Percentiles rank a stretch among this genome's conserved stretches.
phyloP scores from a whole-genome alignment of 441 rosid species.

The Pelargonium australe region DNA sequence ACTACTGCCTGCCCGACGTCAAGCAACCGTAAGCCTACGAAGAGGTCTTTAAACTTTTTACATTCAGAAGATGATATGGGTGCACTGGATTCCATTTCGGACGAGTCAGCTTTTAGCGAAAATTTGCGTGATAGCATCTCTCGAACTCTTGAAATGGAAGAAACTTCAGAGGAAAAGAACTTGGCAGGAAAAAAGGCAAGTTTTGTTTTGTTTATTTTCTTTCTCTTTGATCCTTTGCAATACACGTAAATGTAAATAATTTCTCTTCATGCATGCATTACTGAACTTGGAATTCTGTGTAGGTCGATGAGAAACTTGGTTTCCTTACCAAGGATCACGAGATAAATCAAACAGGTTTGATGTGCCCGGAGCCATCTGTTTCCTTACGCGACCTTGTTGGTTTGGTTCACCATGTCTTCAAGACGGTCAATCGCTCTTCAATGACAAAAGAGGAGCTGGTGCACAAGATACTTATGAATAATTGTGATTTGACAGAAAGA shows the following conservation, averaged over 20 bases:
- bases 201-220: background rate
- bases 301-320: constrained; percentile 21
- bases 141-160: constrained; percentile 7
- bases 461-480: constrained; percentile 42
- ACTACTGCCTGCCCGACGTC: constrained; percentile 10
- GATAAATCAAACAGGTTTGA: constrained; percentile 5
- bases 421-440: constrained; percentile 27
- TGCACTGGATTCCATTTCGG: background rate
- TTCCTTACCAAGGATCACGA: constrained; percentile 5
- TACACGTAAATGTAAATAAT: no score
- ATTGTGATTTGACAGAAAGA: constrained; percentile 30
- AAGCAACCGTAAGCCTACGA: constrained; percentile 29
- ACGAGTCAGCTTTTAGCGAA: constrained; percentile 14
- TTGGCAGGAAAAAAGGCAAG: constrained; percentile 22
- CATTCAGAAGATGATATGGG: constrained; percentile 19
- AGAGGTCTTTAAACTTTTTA: constrained; percentile 41
- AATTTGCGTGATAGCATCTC: constrained; percentile 7
- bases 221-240: background rate
- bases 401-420: constrained; percentile 30
- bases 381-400: constrained; percentile 36
- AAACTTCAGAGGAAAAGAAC: constrained; percentile 1
- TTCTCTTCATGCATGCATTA: background rate
- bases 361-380: constrained; percentile 18
- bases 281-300: constrained; percentile 10
- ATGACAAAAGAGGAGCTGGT: constrained; percentile 52